These are phyloP conservation scores for Vicia sativa DNA, from an alignment of 306 rosid genomes.

Conservation along the genomic window DNA sequence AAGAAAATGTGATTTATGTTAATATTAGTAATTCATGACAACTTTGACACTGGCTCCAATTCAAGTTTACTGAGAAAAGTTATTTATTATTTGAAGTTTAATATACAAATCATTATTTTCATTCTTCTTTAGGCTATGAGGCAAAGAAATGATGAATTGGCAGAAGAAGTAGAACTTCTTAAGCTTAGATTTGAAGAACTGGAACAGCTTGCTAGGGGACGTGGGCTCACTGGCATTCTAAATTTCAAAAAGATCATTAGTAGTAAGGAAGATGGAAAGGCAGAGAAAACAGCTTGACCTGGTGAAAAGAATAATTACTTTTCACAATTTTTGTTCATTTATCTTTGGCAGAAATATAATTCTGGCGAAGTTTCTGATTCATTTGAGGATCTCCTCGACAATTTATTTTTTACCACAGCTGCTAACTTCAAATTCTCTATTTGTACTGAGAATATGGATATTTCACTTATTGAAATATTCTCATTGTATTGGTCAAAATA, in stretches of 20 bases:
- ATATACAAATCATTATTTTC: slow-evolving; percentile 22
- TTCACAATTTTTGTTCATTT: slow-evolving; percentile 24
- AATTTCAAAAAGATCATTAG: slow-evolving; percentile 47
- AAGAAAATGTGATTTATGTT: slow-evolving; percentile 19
- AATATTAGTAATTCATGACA: not conserved
- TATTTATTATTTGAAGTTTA: slow-evolving; percentile 15
- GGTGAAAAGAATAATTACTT: slow-evolving; percentile 33
- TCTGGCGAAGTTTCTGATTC: slow-evolving; percentile 30
- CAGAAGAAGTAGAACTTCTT: slow-evolving; percentile 63
- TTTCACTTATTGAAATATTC: slow-evolving; percentile 20
- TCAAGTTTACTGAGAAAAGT: slow-evolving; percentile 29
- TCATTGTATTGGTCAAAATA: slow-evolving; percentile 31
- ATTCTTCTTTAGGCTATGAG: slow-evolving; percentile 59
- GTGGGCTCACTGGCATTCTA: slow-evolving; percentile 73
- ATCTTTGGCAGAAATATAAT: slow-evolving; percentile 25
- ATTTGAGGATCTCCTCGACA: slow-evolving; percentile 33
- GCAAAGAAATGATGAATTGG: slow-evolving; percentile 63
- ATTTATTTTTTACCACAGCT: not conserved
- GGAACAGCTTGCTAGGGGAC: slow-evolving; percentile 69
- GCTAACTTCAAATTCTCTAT: slow-evolving; percentile 19
- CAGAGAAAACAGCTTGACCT: slow-evolving; percentile 63
- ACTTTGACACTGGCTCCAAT: slow-evolving; percentile 15
- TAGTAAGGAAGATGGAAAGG: slow-evolving; percentile 47
- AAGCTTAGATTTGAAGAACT: slow-evolving; percentile 67
- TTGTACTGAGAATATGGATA: slow-evolving; percentile 15